phyloP scores from a whole-genome alignment of 257 asterid species.

The Coffea canephora region DNA sequence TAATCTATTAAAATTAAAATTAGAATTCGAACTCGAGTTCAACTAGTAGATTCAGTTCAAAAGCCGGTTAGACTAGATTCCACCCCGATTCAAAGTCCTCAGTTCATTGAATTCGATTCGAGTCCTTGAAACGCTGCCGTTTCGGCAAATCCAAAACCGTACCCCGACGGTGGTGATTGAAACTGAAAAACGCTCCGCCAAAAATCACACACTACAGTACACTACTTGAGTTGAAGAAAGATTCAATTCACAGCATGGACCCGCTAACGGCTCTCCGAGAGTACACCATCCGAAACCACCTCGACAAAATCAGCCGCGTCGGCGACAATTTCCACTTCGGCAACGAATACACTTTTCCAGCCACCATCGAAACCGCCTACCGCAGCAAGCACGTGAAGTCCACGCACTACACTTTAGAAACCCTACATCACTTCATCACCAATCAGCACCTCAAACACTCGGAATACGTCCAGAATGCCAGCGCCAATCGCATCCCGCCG shows the following conservation, averaged over 20 bases:
- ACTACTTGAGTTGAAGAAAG: not conserved
- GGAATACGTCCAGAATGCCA: slow-evolving; percentile 80
- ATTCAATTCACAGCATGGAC: slow-evolving; percentile 44
- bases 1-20: too few relatives aligned
- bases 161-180: too few relatives aligned
- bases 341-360: slow-evolving; percentile 79
- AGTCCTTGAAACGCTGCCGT: too few relatives aligned
- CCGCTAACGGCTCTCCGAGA: slow-evolving; percentile 89
- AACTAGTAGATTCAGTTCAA: too few relatives aligned
- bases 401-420: slow-evolving; percentile 84
- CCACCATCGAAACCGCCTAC: slow-evolving; percentile 75
- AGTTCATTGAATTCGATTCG: too few relatives aligned
- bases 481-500: slow-evolving; percentile 62
- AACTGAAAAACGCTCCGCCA: too few relatives aligned
- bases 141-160: too few relatives aligned
- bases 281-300: slow-evolving; percentile 69
- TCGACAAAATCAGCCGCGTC: slow-evolving; percentile 54
- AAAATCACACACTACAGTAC: too few relatives aligned
- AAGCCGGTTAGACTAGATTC: too few relatives aligned
- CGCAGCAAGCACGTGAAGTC: slow-evolving; percentile 69
- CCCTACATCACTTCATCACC: slow-evolving; percentile 87
- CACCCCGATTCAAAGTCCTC: too few relatives aligned
- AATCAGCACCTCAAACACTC: slow-evolving; percentile 79
- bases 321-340: slow-evolving; percentile 81
- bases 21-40: too few relatives aligned